These are phyloP conservation scores for Raffaelea arxii DNA, from an alignment of 2,329 filamentous ascomycete species.

Conservation along the genomic window DNA sequence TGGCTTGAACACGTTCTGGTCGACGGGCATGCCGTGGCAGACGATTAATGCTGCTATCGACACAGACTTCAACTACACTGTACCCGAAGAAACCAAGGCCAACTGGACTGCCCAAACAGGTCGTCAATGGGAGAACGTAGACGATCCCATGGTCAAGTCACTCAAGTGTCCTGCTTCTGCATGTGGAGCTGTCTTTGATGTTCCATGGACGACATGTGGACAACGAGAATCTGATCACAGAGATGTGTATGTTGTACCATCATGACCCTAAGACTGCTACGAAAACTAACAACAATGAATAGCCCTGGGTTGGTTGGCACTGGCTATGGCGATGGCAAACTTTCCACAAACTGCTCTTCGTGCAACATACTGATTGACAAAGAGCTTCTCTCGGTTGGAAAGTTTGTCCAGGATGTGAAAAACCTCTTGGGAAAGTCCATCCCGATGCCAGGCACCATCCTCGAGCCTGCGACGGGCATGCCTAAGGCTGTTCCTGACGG, in stretches of 20 bases:
- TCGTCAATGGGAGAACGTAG: conserved; percentile 48
- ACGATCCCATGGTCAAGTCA: conserved; percentile 36
- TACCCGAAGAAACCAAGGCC: conserved; percentile 30
- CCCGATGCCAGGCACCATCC: conserved; percentile 60
- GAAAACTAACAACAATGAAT: conserved; percentile 17
- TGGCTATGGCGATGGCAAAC: conserved; percentile 52
- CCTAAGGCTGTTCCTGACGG: conserved; percentile 24
- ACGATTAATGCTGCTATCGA: conserved; percentile 49
- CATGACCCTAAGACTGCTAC: not conserved
- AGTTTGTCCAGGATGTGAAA: conserved; percentile 49
- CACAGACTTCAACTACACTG: conserved; percentile 45
- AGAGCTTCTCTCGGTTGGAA: conserved; percentile 47
- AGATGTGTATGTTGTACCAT: too few species aligned
- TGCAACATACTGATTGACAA: conserved; percentile 45
- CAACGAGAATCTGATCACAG: too few species aligned
- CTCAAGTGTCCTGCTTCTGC: conserved; percentile 46
- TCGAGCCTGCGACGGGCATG: conserved; percentile 43
- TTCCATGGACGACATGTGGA: conserved; percentile 54
- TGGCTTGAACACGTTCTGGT: conserved; percentile 47
- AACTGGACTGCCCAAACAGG: conserved; percentile 39
- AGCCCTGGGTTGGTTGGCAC: conserved; percentile 37
- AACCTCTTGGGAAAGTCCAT: conserved; percentile 32
- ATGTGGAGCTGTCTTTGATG: conserved; percentile 32
- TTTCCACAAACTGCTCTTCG: conserved; percentile 37
- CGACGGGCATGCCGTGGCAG: conserved; percentile 56